Percentiles rank a stretch among this genome's conserved stretches.
phyloP scores from a whole-genome alignment of 257 asterid species.

The Jaltomata sinuosa region DNA sequence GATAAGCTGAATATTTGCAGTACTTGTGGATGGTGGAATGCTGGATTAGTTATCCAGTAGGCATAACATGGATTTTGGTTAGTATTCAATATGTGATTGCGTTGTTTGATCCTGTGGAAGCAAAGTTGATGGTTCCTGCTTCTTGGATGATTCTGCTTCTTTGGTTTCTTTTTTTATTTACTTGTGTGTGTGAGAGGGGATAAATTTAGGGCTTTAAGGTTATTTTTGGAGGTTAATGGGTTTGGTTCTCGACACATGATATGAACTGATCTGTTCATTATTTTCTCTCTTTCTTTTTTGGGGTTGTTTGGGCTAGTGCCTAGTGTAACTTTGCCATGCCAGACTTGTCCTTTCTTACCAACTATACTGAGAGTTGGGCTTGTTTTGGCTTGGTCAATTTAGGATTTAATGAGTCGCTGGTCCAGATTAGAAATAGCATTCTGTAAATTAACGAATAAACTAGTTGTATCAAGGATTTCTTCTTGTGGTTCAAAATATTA shows the following conservation, averaged over 20 bases:
- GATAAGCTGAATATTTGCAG: background rate
- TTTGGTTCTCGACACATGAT: background rate
- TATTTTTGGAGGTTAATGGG: background rate
- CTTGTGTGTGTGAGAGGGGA: background rate
- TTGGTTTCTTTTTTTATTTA: background rate
- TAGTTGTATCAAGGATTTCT: background rate
- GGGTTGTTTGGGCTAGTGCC: background rate
- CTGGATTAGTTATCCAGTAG: background rate
- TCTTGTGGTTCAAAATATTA: background rate
- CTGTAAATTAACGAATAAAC: background rate
- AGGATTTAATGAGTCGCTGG: background rate
- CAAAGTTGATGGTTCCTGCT: background rate
- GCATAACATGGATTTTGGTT: background rate
- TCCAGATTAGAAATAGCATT: background rate
- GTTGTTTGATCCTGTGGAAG: background rate
- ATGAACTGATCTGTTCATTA: background rate
- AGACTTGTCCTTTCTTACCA: background rate
- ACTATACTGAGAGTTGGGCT: background rate
- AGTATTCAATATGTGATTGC: background rate
- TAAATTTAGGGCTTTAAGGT: background rate
- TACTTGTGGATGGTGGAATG: background rate
- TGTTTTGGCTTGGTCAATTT: background rate
- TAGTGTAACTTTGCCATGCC: background rate
- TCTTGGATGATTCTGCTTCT: background rate
- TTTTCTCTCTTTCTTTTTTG: background rate